These are phyloP conservation scores for Gossypioides kirkii DNA, from an alignment of 345 rosid genomes.

Conservation along the genomic window DNA sequence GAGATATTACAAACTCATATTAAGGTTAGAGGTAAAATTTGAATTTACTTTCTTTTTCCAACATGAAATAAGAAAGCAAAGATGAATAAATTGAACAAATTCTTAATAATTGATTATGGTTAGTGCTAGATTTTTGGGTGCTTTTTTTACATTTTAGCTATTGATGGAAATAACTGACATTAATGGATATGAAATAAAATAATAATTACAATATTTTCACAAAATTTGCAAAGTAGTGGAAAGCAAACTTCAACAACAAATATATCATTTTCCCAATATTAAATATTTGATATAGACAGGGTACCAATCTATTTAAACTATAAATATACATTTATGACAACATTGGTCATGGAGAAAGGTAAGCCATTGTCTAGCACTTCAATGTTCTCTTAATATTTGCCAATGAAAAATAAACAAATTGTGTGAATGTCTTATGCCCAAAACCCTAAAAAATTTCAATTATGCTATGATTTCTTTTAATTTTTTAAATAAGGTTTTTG, in stretches of 20 bases:
- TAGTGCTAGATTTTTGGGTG: too few species aligned
- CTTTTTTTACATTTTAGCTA: too few species aligned
- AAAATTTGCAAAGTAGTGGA: too few species aligned
- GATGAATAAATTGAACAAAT: too few species aligned
- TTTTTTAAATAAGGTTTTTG: background rate
- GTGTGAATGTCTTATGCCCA: background rate
- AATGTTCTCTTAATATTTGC: background rate
- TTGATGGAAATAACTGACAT: too few species aligned
- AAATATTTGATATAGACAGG: constrained; percentile 18
- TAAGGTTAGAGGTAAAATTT: too few species aligned
- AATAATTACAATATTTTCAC: too few species aligned
- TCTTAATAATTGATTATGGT: too few species aligned
- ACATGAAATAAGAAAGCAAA: too few species aligned
- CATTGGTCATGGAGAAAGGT: background rate
- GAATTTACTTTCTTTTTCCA: too few species aligned
- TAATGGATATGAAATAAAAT: too few species aligned
- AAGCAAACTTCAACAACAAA: background rate
- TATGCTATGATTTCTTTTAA: background rate
- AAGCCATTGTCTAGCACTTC: background rate
- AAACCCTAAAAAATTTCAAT: background rate
- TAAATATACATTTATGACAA: background rate
- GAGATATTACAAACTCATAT: too few species aligned
- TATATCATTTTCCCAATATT: constrained; percentile 9
- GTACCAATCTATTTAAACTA: constrained; percentile 7
- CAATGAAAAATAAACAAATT: background rate